Evolutionary conservation across 208 protist species (phyloP), one percentile per base, ranked within the genome.

Genomic region (Leishmania amazonensis): DNA sequence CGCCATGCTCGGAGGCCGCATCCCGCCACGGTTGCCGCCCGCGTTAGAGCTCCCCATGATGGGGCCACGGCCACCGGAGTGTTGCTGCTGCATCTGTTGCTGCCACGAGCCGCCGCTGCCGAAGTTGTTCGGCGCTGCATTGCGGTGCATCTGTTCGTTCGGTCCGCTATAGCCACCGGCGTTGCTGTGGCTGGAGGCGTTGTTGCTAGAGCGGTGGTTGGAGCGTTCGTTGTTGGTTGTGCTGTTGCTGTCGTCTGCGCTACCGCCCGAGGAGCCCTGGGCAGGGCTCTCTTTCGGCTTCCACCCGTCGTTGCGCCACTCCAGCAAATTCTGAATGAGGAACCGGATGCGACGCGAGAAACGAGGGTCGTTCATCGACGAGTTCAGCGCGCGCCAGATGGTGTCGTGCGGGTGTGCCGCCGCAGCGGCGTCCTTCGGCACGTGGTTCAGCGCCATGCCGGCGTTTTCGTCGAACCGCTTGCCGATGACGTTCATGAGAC

Each of bases 291-390:
- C 89, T 80, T 93, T 92, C 51, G 84, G 67, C 83, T 93, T 92
- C 91, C 91, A 96, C 45, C 90, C 91, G 57, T 86, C 73, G 51
- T 86, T 90, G 78, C 92, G 85, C 83, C 88, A 88, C 58, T 96
- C 93, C 80, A 96, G 85, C 31, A 96, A 75, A 82, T 98, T 98
- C 71, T 95, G 95, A 47, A 96, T 87, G 73, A 96, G 87, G 73
- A 95, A 98, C 62, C 92, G 95, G 54, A 96, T 96, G 42, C 93
- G 91, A 2, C 83, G 90, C 13, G 95, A 96, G 83, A 94, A 89
- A 65, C 80, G 77, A 31, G 86, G 68, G 72, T 94, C 86, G 58
- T 91, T 87, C 70, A 87, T 84, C 42, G 85, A 83, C 38, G 80
- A 81, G 74, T 88, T 78, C 40, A 96, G 84, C 62, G 81, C 84